Evolutionary conservation across 345 rosid genomes (phyloP).

Genomic region (Hypericum perforatum): DNA sequence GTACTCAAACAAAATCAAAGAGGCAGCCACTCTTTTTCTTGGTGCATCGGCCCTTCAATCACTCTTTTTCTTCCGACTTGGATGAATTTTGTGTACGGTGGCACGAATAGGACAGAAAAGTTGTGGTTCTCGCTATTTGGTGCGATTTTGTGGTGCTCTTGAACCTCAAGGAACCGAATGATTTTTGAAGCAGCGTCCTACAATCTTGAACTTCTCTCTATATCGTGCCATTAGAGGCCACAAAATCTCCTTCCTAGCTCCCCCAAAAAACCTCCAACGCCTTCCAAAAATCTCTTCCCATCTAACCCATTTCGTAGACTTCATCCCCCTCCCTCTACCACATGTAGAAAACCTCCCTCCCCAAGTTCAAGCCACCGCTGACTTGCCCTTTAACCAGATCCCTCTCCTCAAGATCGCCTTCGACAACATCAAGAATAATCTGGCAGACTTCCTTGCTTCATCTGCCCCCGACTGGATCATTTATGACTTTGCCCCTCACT

Average conservation of each 20-base stretch:
- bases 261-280: conserved; percentile 4
- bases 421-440: not conserved
- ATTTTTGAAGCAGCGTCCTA: too few species aligned
- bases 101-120: too few species aligned
- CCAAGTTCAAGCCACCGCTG: not conserved
- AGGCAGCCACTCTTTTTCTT: too few species aligned
- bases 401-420: not conserved
- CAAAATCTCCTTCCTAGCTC: conserved; percentile 3
- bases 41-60: too few species aligned
- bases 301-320: not conserved
- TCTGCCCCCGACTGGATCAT: not conserved
- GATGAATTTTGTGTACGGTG: too few species aligned
- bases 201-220: too few species aligned
- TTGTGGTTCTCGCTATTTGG: too few species aligned
- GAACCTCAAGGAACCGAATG: too few species aligned
- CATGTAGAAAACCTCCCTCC: not conserved
- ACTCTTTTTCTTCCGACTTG: too few species aligned
- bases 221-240: conserved; percentile 5
- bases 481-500: not conserved
- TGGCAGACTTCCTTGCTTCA: not conserved
- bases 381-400: not conserved
- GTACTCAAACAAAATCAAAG: too few species aligned
- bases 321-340: not conserved
- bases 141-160: too few species aligned
- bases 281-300: not conserved